phyloP scores from a whole-genome alignment of 495 filamentous ascomycete genomes.

The Bathelium albidoporum region DNA sequence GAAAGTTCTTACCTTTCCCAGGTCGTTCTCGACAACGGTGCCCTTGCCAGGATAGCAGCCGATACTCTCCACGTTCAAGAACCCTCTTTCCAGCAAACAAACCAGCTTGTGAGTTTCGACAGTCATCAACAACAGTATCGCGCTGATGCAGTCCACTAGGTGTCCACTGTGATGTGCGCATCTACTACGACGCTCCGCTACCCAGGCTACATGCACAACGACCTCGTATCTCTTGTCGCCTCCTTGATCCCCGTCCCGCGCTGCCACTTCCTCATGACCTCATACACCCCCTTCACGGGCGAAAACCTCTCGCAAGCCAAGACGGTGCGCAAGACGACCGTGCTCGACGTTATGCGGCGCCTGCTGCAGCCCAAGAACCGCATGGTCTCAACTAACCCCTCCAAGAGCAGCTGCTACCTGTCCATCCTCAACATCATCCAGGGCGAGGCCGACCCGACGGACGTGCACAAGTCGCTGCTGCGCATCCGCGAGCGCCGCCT shows the following conservation, averaged over 20 bases:
- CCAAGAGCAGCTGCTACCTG: constrained; percentile 97
- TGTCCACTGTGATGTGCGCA: constrained; percentile 97
- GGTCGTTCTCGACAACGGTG: constrained; percentile 95
- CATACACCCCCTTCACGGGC: constrained; percentile 93
- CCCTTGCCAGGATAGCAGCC: constrained; percentile 84
- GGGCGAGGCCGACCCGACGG: constrained; percentile 92
- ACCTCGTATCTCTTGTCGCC: constrained; percentile 91
- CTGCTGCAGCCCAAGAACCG: constrained; percentile 95
- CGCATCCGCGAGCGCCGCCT: constrained; percentile 90
- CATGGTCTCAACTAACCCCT: constrained; percentile 93
- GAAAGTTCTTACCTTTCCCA: constrained; percentile 8
- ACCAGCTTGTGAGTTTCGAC: constrained; percentile 59
- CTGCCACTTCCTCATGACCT: constrained; percentile 95
- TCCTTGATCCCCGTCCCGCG: constrained; percentile 92
- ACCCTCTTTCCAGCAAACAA: constrained; percentile 93
- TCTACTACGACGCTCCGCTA: constrained; percentile 93
- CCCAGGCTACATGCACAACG: constrained; percentile 99
- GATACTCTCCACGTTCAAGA: constrained; percentile 89
- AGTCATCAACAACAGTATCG: not conserved
- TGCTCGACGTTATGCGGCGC: constrained; percentile 93
- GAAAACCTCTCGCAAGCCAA: constrained; percentile 93
- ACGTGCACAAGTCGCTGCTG: constrained; percentile 93
- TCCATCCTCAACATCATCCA: constrained; percentile 98
- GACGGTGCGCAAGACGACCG: constrained; percentile 94
- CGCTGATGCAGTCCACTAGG: constrained; percentile 26